Base-by-base conservation (phyloP, 176 grass and related monocot species). In the Tuctoria greenei region DNA sequence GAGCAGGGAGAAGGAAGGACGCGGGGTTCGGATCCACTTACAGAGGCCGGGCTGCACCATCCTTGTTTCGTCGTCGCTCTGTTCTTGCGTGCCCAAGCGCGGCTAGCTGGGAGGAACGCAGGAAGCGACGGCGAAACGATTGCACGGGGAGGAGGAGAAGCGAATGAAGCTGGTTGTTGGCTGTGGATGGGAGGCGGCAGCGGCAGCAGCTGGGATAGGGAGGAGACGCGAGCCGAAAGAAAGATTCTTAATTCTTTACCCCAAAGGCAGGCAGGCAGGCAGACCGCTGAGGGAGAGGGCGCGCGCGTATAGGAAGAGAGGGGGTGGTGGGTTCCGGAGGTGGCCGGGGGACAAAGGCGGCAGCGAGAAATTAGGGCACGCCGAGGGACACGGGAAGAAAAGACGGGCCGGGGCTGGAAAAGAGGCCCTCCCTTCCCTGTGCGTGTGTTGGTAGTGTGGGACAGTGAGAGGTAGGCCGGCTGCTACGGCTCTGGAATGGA, bases 301-400 rank as follows among this genome's bases (percentile, higher is more conserved):
- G 72, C 69, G 47, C 69, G 21, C 71, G 67, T 37, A 38, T 7
- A 26, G 6, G 72, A 18, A 21, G 6, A 4, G 2, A 61, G 0
- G 37, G 10, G 47, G 16, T 18, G n/a, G n/a, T 20, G 20, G 52
- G 2, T 57, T 57, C 55, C 0, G 4, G 43, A 28, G 45, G 76
- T 27, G 37, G n/a, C n/a, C n/a, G n/a, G 76, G 78, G 67, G 81
- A 88, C 86, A 84, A 84, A 62, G 80, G 42, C 4, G 63, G 55
- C 86, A 80, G 86, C 86, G 75, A 88, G 86, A 88, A 88, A 88
- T 84, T 75, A 88, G 86, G 86, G 86, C 86, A 88, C 75, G 86
- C 81, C 2, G 2, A 45, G 54, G 43, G 63, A 8, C 18, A 15
- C 15, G 61, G 15, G 61, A 87, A 83, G 31, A 31, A 31, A 31